Percentiles rank a stretch among this genome's conserved stretches.
These are phyloP conservation scores for Arthrobotrys iridis DNA, from an alignment of 2,329 filamentous ascomycete genomes.

Conservation along the genomic window DNA sequence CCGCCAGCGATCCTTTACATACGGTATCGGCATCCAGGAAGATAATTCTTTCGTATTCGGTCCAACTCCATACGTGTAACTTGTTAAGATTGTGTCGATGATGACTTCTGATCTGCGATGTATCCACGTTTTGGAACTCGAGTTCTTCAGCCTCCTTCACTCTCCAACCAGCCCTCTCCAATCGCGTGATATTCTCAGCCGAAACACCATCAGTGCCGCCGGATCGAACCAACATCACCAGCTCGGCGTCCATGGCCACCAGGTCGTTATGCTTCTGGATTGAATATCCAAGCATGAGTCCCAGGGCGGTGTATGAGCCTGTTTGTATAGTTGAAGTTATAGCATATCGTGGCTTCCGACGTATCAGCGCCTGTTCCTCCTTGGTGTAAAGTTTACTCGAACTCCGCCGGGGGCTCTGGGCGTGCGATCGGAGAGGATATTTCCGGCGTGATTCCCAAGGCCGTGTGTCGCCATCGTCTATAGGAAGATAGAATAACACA, in stretches of 20 bases:
- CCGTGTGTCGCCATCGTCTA: slow-evolving; percentile 51
- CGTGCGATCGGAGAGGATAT: slow-evolving; percentile 41
- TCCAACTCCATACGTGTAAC: slow-evolving; percentile 59
- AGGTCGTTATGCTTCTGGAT: slow-evolving; percentile 59
- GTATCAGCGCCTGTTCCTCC: slow-evolving; percentile 51
- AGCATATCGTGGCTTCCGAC: slow-evolving; percentile 57
- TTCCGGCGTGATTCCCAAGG: slow-evolving; percentile 50
- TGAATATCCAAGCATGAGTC: slow-evolving; percentile 58
- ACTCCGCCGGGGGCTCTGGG: slow-evolving; percentile 26
- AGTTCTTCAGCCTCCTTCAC: slow-evolving; percentile 58
- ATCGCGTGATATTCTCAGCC: slow-evolving; percentile 56
- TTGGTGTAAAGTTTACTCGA: slow-evolving; percentile 45
- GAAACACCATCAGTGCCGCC: slow-evolving; percentile 56
- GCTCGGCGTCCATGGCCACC: slow-evolving; percentile 57
- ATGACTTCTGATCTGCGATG: slow-evolving; percentile 56
- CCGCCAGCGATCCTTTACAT: slow-evolving; percentile 57
- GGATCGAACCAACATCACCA: slow-evolving; percentile 58
- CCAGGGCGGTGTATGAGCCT: slow-evolving; percentile 57
- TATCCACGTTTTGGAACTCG: slow-evolving; percentile 58
- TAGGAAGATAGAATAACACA: background rate
- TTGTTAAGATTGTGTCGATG: slow-evolving; percentile 59
- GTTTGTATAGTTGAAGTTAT: slow-evolving; percentile 58
- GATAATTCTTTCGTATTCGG: slow-evolving; percentile 59
- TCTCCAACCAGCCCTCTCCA: slow-evolving; percentile 58
- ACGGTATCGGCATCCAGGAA: slow-evolving; percentile 59